These are phyloP conservation scores for Tolypocladium inflatum DNA, from an alignment of 2,329 filamentous ascomycete species.

Conservation along the genomic window DNA sequence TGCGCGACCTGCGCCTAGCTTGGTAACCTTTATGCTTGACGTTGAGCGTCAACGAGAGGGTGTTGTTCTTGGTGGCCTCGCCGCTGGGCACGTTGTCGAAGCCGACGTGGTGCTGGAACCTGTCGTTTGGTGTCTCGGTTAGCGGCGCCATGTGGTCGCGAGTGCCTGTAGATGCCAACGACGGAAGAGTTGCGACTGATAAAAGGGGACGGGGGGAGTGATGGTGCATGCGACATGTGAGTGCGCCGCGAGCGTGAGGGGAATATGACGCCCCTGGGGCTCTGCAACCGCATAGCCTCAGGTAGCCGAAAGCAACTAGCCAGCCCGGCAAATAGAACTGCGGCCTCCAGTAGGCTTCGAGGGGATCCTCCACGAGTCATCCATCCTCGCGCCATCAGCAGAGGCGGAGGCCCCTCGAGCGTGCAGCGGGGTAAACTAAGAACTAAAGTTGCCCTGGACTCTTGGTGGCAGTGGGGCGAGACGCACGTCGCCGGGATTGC, in stretches of 20 bases:
- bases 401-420: not conserved
- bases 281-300: not conserved
- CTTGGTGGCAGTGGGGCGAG: not conserved
- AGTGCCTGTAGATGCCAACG: not conserved
- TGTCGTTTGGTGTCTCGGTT: slow-evolving; percentile 32
- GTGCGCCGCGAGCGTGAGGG: not conserved
- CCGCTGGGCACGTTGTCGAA: slow-evolving; percentile 51
- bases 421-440: not conserved
- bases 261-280: not conserved
- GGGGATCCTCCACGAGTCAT: not conserved
- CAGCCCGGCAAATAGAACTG: not conserved
- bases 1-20: slow-evolving; percentile 69
- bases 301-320: not conserved
- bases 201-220: slow-evolving; percentile 5
- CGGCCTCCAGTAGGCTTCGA: not conserved
- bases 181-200: slow-evolving; percentile 2
- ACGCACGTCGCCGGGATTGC: not conserved
- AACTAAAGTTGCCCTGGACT: not conserved
- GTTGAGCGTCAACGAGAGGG: slow-evolving; percentile 68
- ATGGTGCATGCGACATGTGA: not conserved
- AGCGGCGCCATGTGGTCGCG: slow-evolving; percentile 29
- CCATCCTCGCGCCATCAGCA: not conserved
- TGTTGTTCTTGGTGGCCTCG: slow-evolving; percentile 50
- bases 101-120: slow-evolving; percentile 49
- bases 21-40: slow-evolving; percentile 81